Base-by-base conservation (phyloP, 2,329 filamentous ascomycete genomes). In the Rhynchosporium secalis region DNA sequence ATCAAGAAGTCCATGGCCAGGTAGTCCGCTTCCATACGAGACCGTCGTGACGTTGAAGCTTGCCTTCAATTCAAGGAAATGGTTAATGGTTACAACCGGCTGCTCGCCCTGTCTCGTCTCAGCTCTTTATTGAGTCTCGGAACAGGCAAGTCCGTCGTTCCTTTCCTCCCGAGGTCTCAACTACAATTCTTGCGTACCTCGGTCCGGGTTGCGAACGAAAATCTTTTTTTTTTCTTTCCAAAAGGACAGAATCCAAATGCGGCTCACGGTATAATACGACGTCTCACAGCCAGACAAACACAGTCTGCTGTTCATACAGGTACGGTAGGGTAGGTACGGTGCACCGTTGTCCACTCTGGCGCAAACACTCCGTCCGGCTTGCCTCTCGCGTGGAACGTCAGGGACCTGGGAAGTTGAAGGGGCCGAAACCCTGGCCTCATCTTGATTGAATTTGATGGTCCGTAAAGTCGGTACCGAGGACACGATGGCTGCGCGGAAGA, bases 131-230 rank as follows among this genome's bases (percentile, higher is more conserved):
- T 7, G 31, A 46, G 29, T 29, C 40, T 40, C 54, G 54, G 54
- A 56, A 20, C 45, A 33, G 54, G 54, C 26, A 56, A 56, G 20
- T 56, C 54, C 26, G 54, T 56, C 40, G 54, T 20, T 40, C 54
- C 13, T 40, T 40, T 26, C 48, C 49, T 29, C 31, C 8, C 26
- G 29, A 13, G n/a, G 13, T n/a, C 20, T n/a, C 41, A 13, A 2
- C n/a, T 43, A 6, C 13, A 13, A 15, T n/a, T 10, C 41, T 43
- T n/a, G 20, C 20, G 20, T 20, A 20, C 20, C 20, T 20, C 20
- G 20, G 20, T 20, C 20, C 20, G 20, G 20, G 20, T 20, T 20
- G 20, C 20, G 20, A 20, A 20, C 20, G 20, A 20, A 20, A 20
- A 36, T 36, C 33, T 36, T 36, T 36, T 6, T 36, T 36, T 36